Evolutionary conservation across 2,329 filamentous ascomycete species (phyloP).

Genomic region (Thermothelomyces thermophilus): DNA sequence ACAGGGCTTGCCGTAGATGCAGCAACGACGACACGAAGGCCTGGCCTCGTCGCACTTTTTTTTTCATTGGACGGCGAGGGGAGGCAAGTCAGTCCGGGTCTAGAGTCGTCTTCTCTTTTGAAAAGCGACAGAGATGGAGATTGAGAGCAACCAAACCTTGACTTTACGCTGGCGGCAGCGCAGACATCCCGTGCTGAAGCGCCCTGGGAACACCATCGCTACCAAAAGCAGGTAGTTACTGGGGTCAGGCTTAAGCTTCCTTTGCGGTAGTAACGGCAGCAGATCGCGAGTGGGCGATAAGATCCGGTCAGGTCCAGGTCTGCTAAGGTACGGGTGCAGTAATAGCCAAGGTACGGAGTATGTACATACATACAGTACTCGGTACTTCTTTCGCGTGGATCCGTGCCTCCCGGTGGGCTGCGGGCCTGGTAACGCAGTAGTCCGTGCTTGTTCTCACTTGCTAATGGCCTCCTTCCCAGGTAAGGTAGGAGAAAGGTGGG

Average conservation of each 20-base stretch:
- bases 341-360: too few relatives aligned
- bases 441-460: too few relatives aligned
- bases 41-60: conserved; percentile 30
- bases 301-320: too few relatives aligned
- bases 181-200: conserved; percentile 11
- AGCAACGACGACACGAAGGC: conserved; percentile 29
- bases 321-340: too few relatives aligned
- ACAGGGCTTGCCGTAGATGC: conserved; percentile 30
- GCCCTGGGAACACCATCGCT: conserved; percentile 11
- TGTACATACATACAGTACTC: too few relatives aligned
- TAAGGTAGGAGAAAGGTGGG: too few relatives aligned
- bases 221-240: too few relatives aligned
- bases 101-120: neutral
- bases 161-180: conserved; percentile 13
- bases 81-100: neutral
- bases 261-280: neutral
- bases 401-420: too few relatives aligned
- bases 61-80: neutral
- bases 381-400: too few relatives aligned
- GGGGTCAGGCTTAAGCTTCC: neutral
- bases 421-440: too few relatives aligned
- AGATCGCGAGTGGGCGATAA: neutral
- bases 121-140: neutral
- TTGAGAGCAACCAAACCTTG: conserved; percentile 6
- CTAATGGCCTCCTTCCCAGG: too few relatives aligned